Conservation (phyloP, 192 early-diverging fungal species). For the Backusella morwellensis region DNA sequence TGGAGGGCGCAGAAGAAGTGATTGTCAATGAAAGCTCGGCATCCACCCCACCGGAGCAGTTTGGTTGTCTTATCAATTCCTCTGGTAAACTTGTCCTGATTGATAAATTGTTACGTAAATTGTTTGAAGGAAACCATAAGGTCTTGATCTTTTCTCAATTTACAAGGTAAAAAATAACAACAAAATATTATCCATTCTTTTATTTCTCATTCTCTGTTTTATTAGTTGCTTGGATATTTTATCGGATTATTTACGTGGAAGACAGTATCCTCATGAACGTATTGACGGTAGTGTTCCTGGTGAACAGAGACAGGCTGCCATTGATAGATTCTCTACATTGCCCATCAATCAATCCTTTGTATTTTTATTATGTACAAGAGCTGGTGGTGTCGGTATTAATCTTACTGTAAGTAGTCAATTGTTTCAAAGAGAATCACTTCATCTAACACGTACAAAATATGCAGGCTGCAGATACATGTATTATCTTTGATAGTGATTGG, state of each 20-base stretch:
- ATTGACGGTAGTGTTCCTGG: slow-evolving; percentile 81
- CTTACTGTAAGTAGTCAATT: slow-evolving; percentile 45
- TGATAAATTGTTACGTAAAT: slow-evolving; percentile 75
- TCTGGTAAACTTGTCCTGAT: slow-evolving; percentile 81
- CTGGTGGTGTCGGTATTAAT: slow-evolving; percentile 89
- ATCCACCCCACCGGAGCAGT: slow-evolving; percentile 57
- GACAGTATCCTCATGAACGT: slow-evolving; percentile 73
- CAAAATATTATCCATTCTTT: neutral
- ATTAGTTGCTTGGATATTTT: slow-evolving; percentile 73
- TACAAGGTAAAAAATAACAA: slow-evolving; percentile 44
- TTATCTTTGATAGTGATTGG: slow-evolving; percentile 90
- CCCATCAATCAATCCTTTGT: slow-evolving; percentile 76
- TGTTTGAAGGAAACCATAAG: slow-evolving; percentile 77
- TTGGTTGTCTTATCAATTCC: slow-evolving; percentile 65
- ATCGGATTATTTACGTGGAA: slow-evolving; percentile 76
- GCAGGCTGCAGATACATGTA: slow-evolving; percentile 78
- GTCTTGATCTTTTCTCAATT: slow-evolving; percentile 90
- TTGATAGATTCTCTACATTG: slow-evolving; percentile 75
- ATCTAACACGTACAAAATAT: neutral
- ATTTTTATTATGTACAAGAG: slow-evolving; percentile 83
- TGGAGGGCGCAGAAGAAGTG: slow-evolving; percentile 75
- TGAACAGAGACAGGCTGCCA: slow-evolving; percentile 80
- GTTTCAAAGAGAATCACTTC: neutral
- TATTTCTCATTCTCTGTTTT: neutral
- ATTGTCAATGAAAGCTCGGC: slow-evolving; percentile 65